phyloP scores from a whole-genome alignment of 2,329 filamentous ascomycete genomes.

The Fusarium denticulatum region DNA sequence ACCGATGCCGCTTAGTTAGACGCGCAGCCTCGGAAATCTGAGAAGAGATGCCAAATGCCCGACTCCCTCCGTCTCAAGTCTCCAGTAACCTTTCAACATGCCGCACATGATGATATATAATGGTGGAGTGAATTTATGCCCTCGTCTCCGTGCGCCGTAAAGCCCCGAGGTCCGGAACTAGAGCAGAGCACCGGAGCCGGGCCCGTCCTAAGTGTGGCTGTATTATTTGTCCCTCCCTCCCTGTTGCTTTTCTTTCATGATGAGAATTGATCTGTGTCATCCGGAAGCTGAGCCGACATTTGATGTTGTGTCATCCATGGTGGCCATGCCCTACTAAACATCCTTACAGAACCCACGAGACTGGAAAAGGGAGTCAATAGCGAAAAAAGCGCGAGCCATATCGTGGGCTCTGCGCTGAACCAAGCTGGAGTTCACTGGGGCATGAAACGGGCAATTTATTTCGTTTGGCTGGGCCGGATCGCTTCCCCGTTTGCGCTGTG shows the following conservation, averaged over 20 bases:
- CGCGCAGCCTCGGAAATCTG: constrained; percentile 15
- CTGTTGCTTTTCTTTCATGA: constrained; percentile 10
- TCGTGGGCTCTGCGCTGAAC: constrained; percentile 31
- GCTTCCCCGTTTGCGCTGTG: constrained; percentile 39
- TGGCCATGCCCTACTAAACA: not conserved
- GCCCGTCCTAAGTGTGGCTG: not conserved
- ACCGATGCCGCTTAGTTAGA: constrained; percentile 20
- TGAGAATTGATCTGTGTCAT: not conserved
- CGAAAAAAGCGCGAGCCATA: constrained; percentile 36
- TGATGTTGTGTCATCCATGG: constrained; percentile 1
- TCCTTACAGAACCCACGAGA: constrained; percentile 25
- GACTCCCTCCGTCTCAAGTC: constrained; percentile 20
- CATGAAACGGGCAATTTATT: constrained; percentile 40
- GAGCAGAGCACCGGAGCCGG: constrained; percentile 8
- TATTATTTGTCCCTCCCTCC: not conserved
- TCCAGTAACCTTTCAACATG: constrained; percentile 15
- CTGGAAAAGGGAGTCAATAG: constrained; percentile 32
- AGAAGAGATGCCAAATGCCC: not conserved
- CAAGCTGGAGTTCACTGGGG: constrained; percentile 28
- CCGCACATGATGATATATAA: constrained; percentile 30
- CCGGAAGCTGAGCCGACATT: constrained; percentile 34
- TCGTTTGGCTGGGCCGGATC: constrained; percentile 41
- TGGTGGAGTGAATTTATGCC: constrained; percentile 11
- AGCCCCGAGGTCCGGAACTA: constrained; percentile 23
- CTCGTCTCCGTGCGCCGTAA: constrained; percentile 25